Conservation (phyloP, 331 rosid genomes). For the Acacia pycnantha region DNA sequence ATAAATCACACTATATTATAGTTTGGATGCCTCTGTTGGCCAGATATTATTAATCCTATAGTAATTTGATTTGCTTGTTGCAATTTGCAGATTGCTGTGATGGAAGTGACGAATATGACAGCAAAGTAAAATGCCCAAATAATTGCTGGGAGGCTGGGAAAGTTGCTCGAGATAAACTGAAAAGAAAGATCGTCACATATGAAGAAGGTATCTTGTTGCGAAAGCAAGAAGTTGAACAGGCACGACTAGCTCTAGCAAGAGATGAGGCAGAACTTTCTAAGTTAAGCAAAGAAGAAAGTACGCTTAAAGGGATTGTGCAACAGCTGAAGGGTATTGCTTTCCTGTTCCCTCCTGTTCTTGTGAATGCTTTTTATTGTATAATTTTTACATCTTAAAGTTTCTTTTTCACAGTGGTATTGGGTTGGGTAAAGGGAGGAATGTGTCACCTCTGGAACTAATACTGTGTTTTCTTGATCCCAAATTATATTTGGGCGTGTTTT, state of each 20-base stretch:
- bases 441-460: neutral
- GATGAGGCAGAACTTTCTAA: constrained; percentile 71
- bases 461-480: neutral
- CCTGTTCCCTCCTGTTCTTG: constrained; percentile 23
- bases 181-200: constrained; percentile 69
- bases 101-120: constrained; percentile 90
- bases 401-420: neutral
- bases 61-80: constrained; percentile 23
- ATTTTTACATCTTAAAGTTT: neutral
- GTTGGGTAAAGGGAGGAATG: neutral
- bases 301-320: constrained; percentile 72
- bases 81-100: constrained; percentile 85
- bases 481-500: neutral
- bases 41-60: constrained; percentile 12
- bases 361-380: constrained; percentile 20
- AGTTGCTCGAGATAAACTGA: constrained; percentile 78
- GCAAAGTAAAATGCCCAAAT: constrained; percentile 73
- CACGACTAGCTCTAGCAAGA: constrained; percentile 54
- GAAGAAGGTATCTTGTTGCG: constrained; percentile 72
- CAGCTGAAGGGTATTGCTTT: constrained; percentile 72
- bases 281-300: constrained; percentile 69
- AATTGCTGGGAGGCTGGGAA: constrained; percentile 98
- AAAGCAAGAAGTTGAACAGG: constrained; percentile 67
- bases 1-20: neutral
- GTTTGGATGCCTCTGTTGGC: constrained; percentile 15